Percentiles rank a stretch among this genome's conserved stretches.
These are phyloP conservation scores for Beauveria asiatica DNA, from an alignment of 2,329 filamentous ascomycete species.

Conservation along the genomic window DNA sequence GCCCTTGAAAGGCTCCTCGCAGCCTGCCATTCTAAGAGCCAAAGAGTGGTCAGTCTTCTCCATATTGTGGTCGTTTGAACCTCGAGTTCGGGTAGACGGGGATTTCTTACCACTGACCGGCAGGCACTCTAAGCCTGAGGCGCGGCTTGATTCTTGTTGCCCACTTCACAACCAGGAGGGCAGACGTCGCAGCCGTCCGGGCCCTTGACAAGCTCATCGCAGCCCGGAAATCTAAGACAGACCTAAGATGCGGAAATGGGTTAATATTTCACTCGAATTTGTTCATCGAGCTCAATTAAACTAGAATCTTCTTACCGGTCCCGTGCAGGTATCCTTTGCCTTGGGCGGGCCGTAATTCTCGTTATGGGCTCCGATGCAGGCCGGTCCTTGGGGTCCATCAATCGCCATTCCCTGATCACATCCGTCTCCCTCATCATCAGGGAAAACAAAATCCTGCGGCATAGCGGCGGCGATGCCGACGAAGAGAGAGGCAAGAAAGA, in stretches of 20 bases:
- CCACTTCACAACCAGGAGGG: neutral
- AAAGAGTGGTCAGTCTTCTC: no score
- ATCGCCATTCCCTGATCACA: neutral
- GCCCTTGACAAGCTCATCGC: neutral
- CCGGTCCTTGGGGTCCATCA: no score
- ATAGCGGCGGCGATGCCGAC: neutral
- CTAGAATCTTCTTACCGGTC: no score
- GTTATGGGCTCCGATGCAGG: neutral
- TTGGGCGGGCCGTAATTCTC: neutral
- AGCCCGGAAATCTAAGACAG: neutral
- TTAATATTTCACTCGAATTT: no score
- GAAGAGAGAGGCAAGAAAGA: neutral
- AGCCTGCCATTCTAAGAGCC: neutral
- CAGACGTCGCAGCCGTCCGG: neutral
- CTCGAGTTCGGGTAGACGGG: no score
- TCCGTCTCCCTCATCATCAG: neutral
- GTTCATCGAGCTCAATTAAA: no score
- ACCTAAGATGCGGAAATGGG: neutral
- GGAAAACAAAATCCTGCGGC: neutral
- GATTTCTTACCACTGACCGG: no score
- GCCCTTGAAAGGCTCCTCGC: neutral
- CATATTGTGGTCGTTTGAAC: no score
- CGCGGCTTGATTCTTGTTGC: neutral
- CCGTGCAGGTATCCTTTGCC: neutral
- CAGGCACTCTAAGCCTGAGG: neutral